These are phyloP conservation scores for Cutaneotrichosporon spelunceum DNA, from an alignment of 1,284 basidiomycete species.

Conservation along the genomic window DNA sequence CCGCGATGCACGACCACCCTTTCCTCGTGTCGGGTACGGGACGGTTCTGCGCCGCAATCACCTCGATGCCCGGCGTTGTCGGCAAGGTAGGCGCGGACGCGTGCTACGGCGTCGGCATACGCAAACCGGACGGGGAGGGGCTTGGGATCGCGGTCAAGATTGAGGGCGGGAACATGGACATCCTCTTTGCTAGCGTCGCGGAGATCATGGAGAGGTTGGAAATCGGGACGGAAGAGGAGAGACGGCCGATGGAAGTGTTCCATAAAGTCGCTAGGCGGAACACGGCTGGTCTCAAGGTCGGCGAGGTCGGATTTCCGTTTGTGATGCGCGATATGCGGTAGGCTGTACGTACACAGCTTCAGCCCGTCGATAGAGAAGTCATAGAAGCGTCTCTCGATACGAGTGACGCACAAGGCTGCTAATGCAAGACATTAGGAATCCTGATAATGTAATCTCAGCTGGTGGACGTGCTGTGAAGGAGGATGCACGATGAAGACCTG, in stretches of 20 bases:
- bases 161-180: slow-evolving; percentile 11
- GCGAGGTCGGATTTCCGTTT: background rate
- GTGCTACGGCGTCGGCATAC: slow-evolving; percentile 8
- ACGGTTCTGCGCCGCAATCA: slow-evolving; percentile 8
- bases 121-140: background rate
- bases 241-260: background rate
- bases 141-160: slow-evolving; percentile 13
- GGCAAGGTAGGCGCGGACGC: slow-evolving; percentile 14
- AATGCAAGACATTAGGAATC: background rate
- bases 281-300: background rate
- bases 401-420: background rate
- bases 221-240: slow-evolving; percentile 2
- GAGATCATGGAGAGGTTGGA: slow-evolving; percentile 13
- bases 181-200: slow-evolving; percentile 1
- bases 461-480: background rate
- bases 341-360: too few species aligned
- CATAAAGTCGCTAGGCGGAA: slow-evolving; percentile 1
- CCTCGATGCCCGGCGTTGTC: background rate
- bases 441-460: background rate
- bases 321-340: background rate
- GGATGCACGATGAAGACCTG: background rate
- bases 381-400: too few species aligned
- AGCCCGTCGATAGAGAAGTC: too few species aligned
- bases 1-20: background rate
- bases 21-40: background rate